phyloP scores from a whole-genome alignment of 176 grass and related monocot species.

The Miscanthus lutarioriparius region DNA sequence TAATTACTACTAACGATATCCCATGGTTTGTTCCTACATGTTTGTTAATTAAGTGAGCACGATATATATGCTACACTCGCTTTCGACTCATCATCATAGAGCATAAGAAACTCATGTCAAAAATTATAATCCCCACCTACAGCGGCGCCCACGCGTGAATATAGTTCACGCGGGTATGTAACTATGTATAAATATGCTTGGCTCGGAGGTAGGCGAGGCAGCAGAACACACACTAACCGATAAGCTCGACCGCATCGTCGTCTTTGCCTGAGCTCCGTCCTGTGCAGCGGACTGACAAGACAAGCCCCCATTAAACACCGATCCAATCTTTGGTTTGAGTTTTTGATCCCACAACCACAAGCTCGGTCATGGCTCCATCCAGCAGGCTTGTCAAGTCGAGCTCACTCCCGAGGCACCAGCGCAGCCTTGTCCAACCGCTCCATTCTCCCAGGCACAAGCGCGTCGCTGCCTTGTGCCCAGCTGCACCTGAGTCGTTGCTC shows the following conservation, averaged over 20 bases:
- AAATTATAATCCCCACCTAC: background rate
- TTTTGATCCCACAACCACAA: background rate
- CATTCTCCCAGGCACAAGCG: conserved; percentile 10
- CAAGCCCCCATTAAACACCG: no score
- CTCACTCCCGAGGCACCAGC: background rate
- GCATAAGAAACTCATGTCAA: background rate
- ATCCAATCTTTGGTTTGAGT: background rate
- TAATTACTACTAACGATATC: background rate
- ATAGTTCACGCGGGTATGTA: no score
- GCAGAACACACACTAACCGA: background rate
- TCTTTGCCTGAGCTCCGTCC: background rate
- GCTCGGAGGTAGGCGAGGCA: background rate
- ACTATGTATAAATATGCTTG: background rate
- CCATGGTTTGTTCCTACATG: background rate
- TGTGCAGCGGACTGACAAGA: no score
- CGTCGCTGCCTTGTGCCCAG: background rate
- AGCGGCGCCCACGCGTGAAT: background rate
- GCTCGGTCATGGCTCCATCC: background rate
- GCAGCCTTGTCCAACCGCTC: background rate
- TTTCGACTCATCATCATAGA: background rate
- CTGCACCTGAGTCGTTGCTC: background rate
- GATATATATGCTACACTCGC: background rate
- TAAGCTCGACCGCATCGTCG: background rate
- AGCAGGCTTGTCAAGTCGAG: background rate
- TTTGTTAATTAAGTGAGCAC: background rate